Percentiles rank a stretch among this genome's conserved stretches.
Evolutionary conservation across 257 asterid genomes (phyloP).

Genomic region (Paulownia fortunei): DNA sequence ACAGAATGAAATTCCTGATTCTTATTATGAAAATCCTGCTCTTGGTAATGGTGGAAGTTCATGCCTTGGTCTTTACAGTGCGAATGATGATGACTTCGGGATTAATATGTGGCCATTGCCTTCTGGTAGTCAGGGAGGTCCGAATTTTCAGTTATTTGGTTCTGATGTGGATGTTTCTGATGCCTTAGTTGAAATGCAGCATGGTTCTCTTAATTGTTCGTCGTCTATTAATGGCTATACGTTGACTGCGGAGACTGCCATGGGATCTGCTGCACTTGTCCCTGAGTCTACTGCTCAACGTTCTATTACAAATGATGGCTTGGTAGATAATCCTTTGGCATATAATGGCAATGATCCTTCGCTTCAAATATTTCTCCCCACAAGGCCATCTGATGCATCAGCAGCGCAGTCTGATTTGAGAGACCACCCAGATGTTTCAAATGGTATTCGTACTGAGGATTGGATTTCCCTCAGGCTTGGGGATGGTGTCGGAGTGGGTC

Average conservation of each 20-base stretch:
- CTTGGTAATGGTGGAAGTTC: constrained; percentile 62
- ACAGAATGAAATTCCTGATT: constrained; percentile 65
- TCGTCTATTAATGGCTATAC: constrained; percentile 62
- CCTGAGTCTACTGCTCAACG: constrained; percentile 54
- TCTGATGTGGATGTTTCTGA: constrained; percentile 81
- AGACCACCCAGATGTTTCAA: constrained; percentile 67
- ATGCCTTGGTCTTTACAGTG: constrained; percentile 57
- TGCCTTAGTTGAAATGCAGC: constrained; percentile 72
- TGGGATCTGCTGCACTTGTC: constrained; percentile 62
- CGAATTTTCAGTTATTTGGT: constrained; percentile 90
- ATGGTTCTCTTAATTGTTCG: constrained; percentile 64
- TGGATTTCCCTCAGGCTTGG: constrained; percentile 98
- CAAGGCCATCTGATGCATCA: constrained; percentile 78
- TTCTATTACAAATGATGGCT: constrained; percentile 56
- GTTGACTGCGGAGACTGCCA: constrained; percentile 55
- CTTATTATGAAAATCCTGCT: constrained; percentile 62
- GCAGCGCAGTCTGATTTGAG: constrained; percentile 51
- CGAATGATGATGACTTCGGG: constrained; percentile 75
- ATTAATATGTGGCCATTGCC: constrained; percentile 85
- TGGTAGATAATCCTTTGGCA: constrained; percentile 80
- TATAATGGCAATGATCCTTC: constrained; percentile 83
- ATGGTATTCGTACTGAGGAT: constrained; percentile 76
- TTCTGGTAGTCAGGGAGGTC: constrained; percentile 73
- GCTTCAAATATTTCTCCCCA: constrained; percentile 93
- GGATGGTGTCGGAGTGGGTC: constrained; percentile 61